Base-by-base conservation (phyloP, 2,329 filamentous ascomycete species). In the Orbilia oligospora region DNA sequence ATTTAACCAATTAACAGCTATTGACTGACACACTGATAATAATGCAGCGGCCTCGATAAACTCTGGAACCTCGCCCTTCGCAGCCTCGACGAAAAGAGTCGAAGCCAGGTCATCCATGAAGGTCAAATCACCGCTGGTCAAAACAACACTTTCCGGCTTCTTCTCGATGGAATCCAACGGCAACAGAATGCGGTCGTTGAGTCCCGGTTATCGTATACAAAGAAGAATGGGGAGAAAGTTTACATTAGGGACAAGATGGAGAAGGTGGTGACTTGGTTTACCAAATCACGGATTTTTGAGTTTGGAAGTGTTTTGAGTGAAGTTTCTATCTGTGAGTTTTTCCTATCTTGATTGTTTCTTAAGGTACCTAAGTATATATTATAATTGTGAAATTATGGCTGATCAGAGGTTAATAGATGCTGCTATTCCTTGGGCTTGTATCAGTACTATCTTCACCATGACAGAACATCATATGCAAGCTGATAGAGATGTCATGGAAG, bases 241-340 rank as follows among this genome's bases (percentile, higher is more conserved):
- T 65, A 38, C 10, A 58, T 71, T 12, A 56, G 69, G 24, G 69
- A 71, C 48, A 71, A 65, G 69, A 71, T 71, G 69, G 69, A 71
- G 36, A 71, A 65, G 48, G 69, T 71, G 24, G 69, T 71, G 58
- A 71, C 58, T n/a, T 71, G 69, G 69, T 71, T 71, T 65, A 71
- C 56, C 1, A 71, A 71, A 33, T 71, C 69, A 5, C 69, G 65
- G 38, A 22, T 71, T 14, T 71, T 71, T 56, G 56, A 71, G 58
- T 65, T 71, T 48, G 69, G 69, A 22, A 56, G 48, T 38, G 38
- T 56, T 46, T 38, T 71, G 58, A 71, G 69, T 33, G 56, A 65
- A 36, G 69, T 71, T 14, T 71, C 69, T 12, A 56, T 71, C 12
- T 71, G 69, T 71, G 22, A 65, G 69, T 65, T 44, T 63, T n/a